phyloP scores from a whole-genome alignment of 2,329 filamentous ascomycete genomes.

The Talaromyces rugulosus region DNA sequence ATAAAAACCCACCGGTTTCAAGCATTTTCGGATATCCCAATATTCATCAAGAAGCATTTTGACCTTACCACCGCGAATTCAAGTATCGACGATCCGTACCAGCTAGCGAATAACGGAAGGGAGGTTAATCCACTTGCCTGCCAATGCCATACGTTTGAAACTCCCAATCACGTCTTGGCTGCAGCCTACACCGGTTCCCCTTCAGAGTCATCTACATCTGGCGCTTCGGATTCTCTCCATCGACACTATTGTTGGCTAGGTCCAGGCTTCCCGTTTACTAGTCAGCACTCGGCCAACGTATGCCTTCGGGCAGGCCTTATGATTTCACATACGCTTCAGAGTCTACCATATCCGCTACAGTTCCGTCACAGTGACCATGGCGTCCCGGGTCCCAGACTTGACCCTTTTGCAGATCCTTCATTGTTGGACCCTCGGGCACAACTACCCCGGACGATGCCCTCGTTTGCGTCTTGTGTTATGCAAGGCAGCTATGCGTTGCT shows the following conservation, averaged over 20 bases:
- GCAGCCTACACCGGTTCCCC: slow-evolving; percentile 29
- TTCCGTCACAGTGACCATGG: slow-evolving; percentile 14
- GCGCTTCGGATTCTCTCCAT: slow-evolving; percentile 25
- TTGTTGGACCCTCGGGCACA: slow-evolving; percentile 15
- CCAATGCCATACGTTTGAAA: slow-evolving; percentile 26
- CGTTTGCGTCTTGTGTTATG: slow-evolving; percentile 45
- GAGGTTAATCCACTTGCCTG: slow-evolving; percentile 29
- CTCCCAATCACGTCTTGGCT: slow-evolving; percentile 25
- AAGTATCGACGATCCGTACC: slow-evolving; percentile 14
- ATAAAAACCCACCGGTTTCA: slow-evolving; percentile 45
- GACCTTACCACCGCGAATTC: slow-evolving; percentile 34
- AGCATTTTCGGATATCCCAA: slow-evolving; percentile 43
- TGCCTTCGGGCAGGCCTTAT: slow-evolving; percentile 38
- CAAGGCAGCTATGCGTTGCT: slow-evolving; percentile 45
- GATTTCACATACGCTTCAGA: slow-evolving; percentile 39
- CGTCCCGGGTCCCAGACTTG: slow-evolving; percentile 1
- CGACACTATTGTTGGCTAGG: slow-evolving; percentile 14
- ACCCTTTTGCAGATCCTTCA: slow-evolving; percentile 14
- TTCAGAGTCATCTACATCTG: slow-evolving; percentile 28
- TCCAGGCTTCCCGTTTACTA: slow-evolving; percentile 37
- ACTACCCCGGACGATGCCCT: slow-evolving; percentile 42
- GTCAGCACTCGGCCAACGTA: slow-evolving; percentile 37
- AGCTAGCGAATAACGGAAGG: slow-evolving; percentile 15
- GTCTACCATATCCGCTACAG: slow-evolving; percentile 34
- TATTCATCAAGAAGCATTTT: slow-evolving; percentile 44